phyloP scores from a whole-genome alignment of 148 eudicot species.

The Rhododendron vialii region DNA sequence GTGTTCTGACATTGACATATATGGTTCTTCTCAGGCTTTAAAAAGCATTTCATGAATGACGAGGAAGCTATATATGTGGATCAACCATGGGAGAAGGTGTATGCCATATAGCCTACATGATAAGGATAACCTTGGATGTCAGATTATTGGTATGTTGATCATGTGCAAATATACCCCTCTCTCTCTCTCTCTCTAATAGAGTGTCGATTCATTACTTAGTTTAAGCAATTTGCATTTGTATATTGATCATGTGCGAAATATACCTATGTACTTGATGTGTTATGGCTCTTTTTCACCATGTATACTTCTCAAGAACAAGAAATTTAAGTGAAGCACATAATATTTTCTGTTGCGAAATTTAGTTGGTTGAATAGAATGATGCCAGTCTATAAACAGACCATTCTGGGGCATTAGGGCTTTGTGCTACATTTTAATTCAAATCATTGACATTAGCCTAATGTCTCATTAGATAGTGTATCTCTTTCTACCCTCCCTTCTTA shows the following conservation, averaged over 20 bases:
- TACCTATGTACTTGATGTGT: no score
- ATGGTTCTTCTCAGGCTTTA: not conserved
- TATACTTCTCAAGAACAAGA: no score
- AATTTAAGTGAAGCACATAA: not conserved
- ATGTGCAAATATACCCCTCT: no score
- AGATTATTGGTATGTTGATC: not conserved
- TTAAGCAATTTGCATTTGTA: no score
- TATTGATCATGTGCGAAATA: no score
- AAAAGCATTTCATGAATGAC: not conserved
- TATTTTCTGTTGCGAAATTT: not conserved
- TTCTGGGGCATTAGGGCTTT: no score
- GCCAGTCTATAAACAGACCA: no score
- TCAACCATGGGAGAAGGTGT: not conserved
- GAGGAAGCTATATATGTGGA: not conserved
- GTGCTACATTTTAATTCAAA: no score
- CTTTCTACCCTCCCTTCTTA: not conserved
- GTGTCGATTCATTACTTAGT: no score
- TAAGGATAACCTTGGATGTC: not conserved
- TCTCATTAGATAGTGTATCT: not conserved
- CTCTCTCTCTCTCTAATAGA: not conserved
- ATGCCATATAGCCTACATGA: not conserved
- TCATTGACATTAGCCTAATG: not conserved
- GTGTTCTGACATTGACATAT: no score
- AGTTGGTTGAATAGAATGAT: no score
- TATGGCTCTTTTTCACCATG: no score